Conservation (phyloP, 2,329 filamentous ascomycete genomes). For the Verticillium tricorpus region DNA sequence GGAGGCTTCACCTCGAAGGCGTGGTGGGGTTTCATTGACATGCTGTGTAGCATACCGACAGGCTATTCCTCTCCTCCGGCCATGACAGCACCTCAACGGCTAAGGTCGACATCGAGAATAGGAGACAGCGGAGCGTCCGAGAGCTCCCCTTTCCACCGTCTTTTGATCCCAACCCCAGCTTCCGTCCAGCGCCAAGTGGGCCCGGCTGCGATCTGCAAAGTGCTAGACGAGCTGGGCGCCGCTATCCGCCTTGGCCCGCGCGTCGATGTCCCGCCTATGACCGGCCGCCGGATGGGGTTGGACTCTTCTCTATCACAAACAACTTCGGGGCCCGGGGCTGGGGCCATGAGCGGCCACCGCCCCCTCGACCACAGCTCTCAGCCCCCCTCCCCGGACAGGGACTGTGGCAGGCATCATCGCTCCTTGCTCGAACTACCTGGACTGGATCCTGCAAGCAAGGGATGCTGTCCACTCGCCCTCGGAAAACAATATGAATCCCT, state of each 20-base stretch:
- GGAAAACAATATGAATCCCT: not conserved
- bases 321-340: not conserved
- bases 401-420: no score
- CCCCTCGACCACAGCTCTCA: no score
- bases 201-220: not conserved
- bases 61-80: not conserved
- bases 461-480: not conserved
- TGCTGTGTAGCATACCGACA: no score
- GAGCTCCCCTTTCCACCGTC: not conserved
- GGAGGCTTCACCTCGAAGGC: not conserved
- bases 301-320: not conserved
- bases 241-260: not conserved
- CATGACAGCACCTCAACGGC: not conserved
- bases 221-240: not conserved
- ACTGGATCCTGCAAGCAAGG: no score
- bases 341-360: no score
- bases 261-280: not conserved
- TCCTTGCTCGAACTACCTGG: no score
- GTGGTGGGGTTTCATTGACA: no score
- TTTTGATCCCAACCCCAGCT: not conserved
- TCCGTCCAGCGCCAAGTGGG: not conserved
- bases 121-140: not conserved
- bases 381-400: no score
- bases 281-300: not conserved
- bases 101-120: not conserved